Conservation (phyloP, 2,329 filamentous ascomycete species). For the Falciphora oryzae region DNA sequence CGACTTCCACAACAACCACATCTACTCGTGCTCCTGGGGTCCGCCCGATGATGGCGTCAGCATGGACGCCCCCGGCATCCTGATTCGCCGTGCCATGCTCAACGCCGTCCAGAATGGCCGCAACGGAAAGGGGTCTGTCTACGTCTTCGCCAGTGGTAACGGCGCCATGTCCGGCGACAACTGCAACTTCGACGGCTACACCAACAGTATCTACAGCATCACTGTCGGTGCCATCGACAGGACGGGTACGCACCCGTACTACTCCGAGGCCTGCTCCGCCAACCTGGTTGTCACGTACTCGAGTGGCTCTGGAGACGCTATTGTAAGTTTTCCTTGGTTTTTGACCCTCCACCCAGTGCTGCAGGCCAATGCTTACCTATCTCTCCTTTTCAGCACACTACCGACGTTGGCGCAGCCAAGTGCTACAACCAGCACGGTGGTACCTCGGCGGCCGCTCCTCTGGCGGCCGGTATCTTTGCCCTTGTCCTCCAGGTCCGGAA, state of each 20-base stretch:
- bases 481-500: slow-evolving; percentile 80
- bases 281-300: slow-evolving; percentile 96
- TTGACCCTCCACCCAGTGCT: background rate
- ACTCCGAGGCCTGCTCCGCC: slow-evolving; percentile 93
- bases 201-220: slow-evolving; percentile 98
- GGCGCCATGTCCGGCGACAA: slow-evolving; percentile 84
- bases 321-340: slow-evolving; percentile 30
- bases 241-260: slow-evolving; percentile 83
- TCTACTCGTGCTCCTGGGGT: slow-evolving; percentile 98
- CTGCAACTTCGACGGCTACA: slow-evolving; percentile 99
- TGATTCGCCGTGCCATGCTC: slow-evolving; percentile 86
- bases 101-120: slow-evolving; percentile 88
- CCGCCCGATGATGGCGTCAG: slow-evolving; percentile 87
- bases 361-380: too few relatives aligned
- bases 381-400: slow-evolving; percentile 61
- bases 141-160: slow-evolving; percentile 95
- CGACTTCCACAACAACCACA: slow-evolving; percentile 83
- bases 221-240: slow-evolving; percentile 91
- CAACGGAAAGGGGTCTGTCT: slow-evolving; percentile 78
- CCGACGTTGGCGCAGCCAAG: slow-evolving; percentile 77
- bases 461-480: slow-evolving; percentile 88
- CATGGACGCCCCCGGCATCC: slow-evolving; percentile 87
- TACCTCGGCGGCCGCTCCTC: slow-evolving; percentile 88
- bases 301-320: slow-evolving; percentile 80
- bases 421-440: slow-evolving; percentile 85